phyloP scores from a whole-genome alignment of 1,284 basidiomycete genomes.

The Inonotus obliquus region DNA sequence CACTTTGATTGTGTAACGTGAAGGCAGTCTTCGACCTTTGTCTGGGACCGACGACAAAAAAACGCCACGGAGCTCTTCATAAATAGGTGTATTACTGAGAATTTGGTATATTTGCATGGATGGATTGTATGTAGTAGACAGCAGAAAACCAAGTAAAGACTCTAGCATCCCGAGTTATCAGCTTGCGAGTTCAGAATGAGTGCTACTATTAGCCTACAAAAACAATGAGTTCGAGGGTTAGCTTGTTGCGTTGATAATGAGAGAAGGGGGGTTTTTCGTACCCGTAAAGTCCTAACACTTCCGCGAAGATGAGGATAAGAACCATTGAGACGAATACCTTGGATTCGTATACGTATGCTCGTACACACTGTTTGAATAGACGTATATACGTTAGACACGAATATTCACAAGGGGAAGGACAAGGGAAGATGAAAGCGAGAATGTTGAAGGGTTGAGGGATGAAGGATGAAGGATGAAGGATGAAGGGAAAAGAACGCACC shows the following conservation, averaged over 20 bases:
- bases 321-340: slow-evolving; percentile 90
- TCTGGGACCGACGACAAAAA: not conserved
- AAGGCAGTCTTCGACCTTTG: not conserved
- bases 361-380: slow-evolving; percentile 19
- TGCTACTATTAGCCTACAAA: slow-evolving; percentile 75
- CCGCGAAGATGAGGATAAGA: slow-evolving; percentile 78
- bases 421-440: no score
- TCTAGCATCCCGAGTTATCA: slow-evolving; percentile 11
- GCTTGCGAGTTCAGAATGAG: slow-evolving; percentile 80
- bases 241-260: not conserved
- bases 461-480: no score
- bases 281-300: slow-evolving; percentile 79
- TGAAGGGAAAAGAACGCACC: slow-evolving; percentile 78
- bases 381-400: no score
- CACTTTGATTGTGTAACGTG: slow-evolving; percentile 24
- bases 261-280: slow-evolving; percentile 3
- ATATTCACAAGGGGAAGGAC: no score
- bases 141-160: no score
- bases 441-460: no score
- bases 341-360: slow-evolving; percentile 62
- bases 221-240: not conserved
- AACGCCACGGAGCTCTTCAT: not conserved
- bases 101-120: not conserved
- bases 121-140: not conserved
- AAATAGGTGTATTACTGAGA: not conserved